phyloP scores from a whole-genome alignment of 352 stramenopile genomes.

The Phytophthora fragariaefolia region DNA sequence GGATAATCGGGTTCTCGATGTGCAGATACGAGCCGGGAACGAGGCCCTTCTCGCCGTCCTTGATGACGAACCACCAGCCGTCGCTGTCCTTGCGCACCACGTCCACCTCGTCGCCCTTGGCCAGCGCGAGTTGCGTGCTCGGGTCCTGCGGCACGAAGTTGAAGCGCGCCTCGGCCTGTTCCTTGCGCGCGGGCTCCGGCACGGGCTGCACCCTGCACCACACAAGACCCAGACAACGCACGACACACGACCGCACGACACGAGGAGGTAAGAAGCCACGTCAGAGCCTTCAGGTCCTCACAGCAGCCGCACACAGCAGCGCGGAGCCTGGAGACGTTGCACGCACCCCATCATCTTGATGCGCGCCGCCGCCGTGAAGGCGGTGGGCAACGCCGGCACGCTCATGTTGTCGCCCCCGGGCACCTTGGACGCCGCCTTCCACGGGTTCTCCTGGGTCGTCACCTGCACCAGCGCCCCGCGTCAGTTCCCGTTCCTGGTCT shows the following conservation, averaged over 20 bases:
- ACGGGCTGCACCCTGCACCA: slow-evolving; percentile 35
- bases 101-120: slow-evolving; percentile 74
- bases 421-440: slow-evolving; percentile 57
- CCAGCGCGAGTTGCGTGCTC: slow-evolving; percentile 68
- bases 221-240: slow-evolving; percentile 6
- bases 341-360: slow-evolving; percentile 65
- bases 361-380: slow-evolving; percentile 60
- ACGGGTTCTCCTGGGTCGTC: slow-evolving; percentile 50
- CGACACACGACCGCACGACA: slow-evolving; percentile 22
- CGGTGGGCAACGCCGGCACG: slow-evolving; percentile 66
- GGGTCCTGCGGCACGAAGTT: slow-evolving; percentile 80
- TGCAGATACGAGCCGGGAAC: slow-evolving; percentile 80
- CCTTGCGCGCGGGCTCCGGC: slow-evolving; percentile 48
- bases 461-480: slow-evolving; percentile 36
- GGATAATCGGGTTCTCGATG: slow-evolving; percentile 69
- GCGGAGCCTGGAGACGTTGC: too few relatives aligned
- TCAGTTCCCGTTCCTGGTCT: too few relatives aligned
- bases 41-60: slow-evolving; percentile 79
- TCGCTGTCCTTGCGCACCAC: slow-evolving; percentile 86
- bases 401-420: slow-evolving; percentile 45
- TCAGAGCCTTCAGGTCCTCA: slow-evolving; percentile 5
- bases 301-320: neutral
- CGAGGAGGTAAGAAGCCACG: slow-evolving; percentile 14
- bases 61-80: slow-evolving; percentile 85
- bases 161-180: slow-evolving; percentile 78